Evolutionary conservation across 169 alveolate genomes (phyloP).

Genomic region (Amoebophrya sp.): DNA sequence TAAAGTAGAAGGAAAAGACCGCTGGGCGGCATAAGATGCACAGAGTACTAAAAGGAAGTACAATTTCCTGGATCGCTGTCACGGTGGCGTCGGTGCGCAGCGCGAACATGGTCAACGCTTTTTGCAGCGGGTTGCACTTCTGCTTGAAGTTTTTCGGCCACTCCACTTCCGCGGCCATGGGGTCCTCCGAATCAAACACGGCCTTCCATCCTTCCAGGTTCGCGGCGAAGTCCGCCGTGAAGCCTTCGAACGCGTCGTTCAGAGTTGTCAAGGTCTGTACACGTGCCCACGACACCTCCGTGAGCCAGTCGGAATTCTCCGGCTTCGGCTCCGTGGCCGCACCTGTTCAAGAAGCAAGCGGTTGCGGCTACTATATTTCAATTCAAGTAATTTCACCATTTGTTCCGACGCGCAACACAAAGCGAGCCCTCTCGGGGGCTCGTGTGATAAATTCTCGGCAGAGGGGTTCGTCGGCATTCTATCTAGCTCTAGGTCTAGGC

Average conservation of each 20-base stretch:
- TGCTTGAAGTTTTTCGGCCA: conserved; percentile 53
- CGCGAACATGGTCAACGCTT: conserved; percentile 55
- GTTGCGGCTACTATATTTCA: too few relatives aligned
- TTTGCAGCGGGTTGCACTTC: conserved; percentile 43
- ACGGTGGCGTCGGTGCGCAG: conserved; percentile 66
- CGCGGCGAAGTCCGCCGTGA: conserved; percentile 25
- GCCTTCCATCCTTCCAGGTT: conserved; percentile 24
- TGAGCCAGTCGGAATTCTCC: not conserved
- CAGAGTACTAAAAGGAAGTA: too few relatives aligned
- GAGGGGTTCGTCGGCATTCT: too few relatives aligned
- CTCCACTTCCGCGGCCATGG: conserved; percentile 52
- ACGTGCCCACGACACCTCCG: conserved; percentile 16
- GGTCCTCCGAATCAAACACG: conserved; percentile 50
- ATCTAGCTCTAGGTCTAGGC: too few relatives aligned
- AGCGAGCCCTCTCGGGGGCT: too few relatives aligned
- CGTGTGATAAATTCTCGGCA: too few relatives aligned
- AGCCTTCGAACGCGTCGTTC: conserved; percentile 30
- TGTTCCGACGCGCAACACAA: too few relatives aligned
- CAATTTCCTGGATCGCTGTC: conserved; percentile 52
- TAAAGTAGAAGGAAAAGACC: not conserved
- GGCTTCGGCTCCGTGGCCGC: conserved; percentile 10
- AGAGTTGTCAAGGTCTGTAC: conserved; percentile 21
- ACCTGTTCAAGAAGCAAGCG: too few relatives aligned
- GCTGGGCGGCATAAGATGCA: too few relatives aligned
- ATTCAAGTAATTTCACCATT: too few relatives aligned